Evolutionary conservation across 2,329 filamentous ascomycete species (phyloP).

Genomic region (Aspergillus pseudotamarii): DNA sequence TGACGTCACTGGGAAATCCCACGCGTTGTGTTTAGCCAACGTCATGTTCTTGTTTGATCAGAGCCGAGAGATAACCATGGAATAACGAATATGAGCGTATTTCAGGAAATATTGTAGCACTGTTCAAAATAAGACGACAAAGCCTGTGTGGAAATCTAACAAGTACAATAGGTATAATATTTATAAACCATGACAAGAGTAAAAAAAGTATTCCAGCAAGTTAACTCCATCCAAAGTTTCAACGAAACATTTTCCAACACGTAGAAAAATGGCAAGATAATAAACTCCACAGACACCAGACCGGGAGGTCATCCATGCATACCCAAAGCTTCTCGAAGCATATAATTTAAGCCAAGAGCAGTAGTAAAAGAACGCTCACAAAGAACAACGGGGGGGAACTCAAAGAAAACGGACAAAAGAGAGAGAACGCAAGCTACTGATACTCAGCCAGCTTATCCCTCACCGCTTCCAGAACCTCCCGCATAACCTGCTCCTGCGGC

Average conservation of each 20-base stretch:
- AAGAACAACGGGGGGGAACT: not conserved
- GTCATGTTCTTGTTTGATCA: not conserved
- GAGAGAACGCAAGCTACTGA: constrained; percentile 16
- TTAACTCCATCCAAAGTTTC: not conserved
- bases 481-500: constrained; percentile 60
- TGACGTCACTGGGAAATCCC: not conserved
- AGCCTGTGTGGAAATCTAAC: not conserved
- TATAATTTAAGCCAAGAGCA: not conserved
- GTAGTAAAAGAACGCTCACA: not conserved
- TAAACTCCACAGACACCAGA: constrained; percentile 11
- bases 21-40: too few species aligned
- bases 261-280: not conserved
- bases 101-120: not conserved
- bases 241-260: not conserved
- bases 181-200: not conserved
- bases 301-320: constrained; percentile 8
- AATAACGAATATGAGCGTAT: not conserved
- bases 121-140: not conserved
- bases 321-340: not conserved
- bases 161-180: constrained; percentile 1
- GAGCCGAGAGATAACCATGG: not conserved
- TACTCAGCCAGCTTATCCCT: constrained; percentile 56
- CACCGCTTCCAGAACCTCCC: constrained; percentile 62
- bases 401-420: not conserved
- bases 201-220: not conserved